phyloP scores from a whole-genome alignment of 805 yeast genomes.

The Lipomyces starkeyi region DNA sequence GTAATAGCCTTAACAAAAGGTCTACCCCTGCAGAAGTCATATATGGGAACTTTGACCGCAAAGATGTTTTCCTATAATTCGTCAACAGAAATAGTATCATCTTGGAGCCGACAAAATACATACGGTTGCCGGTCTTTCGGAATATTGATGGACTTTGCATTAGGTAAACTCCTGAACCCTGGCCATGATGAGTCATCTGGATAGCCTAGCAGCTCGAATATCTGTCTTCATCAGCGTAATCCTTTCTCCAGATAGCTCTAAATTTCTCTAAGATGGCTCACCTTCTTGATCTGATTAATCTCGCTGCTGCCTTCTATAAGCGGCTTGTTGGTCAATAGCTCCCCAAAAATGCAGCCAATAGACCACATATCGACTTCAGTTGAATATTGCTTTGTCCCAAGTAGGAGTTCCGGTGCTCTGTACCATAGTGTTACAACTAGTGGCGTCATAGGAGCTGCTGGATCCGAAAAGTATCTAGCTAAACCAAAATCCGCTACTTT shows the following conservation, averaged over 20 bases:
- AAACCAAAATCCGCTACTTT: conserved; percentile 56
- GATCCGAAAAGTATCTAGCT: conserved; percentile 51
- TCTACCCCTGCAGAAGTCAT: conserved; percentile 41
- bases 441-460: conserved; percentile 35
- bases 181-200: conserved; percentile 46
- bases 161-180: conserved; percentile 32
- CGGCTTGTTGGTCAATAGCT: conserved; percentile 53
- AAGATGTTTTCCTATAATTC: conserved; percentile 2
- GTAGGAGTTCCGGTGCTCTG: conserved; percentile 57
- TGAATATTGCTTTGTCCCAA: conserved; percentile 51
- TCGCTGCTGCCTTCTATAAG: conserved; percentile 55
- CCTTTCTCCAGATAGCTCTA: not conserved
- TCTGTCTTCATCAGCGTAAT: conserved; percentile 42
- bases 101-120: conserved; percentile 30
- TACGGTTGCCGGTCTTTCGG: conserved; percentile 42
- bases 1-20: conserved; percentile 50
- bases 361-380: conserved; percentile 60
- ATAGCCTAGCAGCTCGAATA: conserved; percentile 54
- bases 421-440: conserved; percentile 61
- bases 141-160: conserved; percentile 50
- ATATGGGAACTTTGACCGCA: conserved; percentile 29
- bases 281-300: conserved; percentile 51
- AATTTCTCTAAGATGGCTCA: not conserved
- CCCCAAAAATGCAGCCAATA: conserved; percentile 64
- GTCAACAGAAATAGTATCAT: not conserved